These are phyloP conservation scores for Colletotrichum nymphaeae DNA, from an alignment of 2,329 filamentous ascomycete genomes.

Conservation along the genomic window DNA sequence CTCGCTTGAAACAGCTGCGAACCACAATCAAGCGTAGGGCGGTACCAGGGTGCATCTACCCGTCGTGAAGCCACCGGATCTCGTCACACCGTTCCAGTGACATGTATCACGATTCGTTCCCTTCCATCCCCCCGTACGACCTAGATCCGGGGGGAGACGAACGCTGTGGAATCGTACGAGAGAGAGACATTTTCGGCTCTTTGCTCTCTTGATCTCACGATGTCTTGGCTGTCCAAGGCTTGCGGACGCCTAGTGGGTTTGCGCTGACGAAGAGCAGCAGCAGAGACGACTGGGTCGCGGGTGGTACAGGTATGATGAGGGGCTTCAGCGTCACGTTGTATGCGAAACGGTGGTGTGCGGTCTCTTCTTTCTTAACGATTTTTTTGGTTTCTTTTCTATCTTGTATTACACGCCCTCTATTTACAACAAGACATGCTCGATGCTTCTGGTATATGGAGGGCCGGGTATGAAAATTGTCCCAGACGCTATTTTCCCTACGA, in stretches of 20 bases:
- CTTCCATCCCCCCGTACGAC: not conserved
- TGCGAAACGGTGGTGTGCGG: not conserved
- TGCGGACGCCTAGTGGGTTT: no score
- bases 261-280: not conserved
- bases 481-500: not conserved
- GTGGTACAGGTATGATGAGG: not conserved
- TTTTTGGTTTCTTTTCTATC: not conserved
- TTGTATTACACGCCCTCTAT: not conserved
- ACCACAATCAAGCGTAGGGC: not conserved
- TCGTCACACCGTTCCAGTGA: slow-evolving; percentile 33
- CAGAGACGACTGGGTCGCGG: not conserved
- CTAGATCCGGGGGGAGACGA: not conserved
- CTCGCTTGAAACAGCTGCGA: not conserved
- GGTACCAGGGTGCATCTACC: not conserved
- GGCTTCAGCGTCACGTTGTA: not conserved
- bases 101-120: not conserved
- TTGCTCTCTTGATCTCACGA: not conserved
- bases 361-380: not conserved
- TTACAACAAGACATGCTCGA: not conserved
- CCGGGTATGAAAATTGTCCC: not conserved
- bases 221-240: no score
- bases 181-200: not conserved
- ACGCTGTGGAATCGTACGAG: not conserved
- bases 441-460: not conserved
- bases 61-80: slow-evolving; percentile 8